Evolutionary conservation across 768 basidiomycete species (phyloP), one percentile per base, ranked within the genome.

Genomic region (Phanerochaete carnosa): DNA sequence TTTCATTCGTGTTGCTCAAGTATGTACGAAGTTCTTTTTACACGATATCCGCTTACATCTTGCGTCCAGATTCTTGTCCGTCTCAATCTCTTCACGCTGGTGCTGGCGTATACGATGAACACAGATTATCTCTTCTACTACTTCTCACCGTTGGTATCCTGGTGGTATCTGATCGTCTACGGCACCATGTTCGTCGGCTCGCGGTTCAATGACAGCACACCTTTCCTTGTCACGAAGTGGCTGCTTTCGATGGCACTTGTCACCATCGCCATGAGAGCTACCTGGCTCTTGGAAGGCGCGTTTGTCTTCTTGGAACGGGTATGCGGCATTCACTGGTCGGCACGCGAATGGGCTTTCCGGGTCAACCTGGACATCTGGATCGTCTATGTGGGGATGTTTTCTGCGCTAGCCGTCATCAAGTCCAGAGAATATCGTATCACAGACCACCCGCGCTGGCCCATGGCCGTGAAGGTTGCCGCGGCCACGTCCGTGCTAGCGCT

Each of bases 111-210:
- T 75, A 83, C 87, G 46, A 95, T 96, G 94, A 85, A 95, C 76
- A 94, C 92, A 59, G 82, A 93, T 72, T 97, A 95, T 73, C 84
- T 94, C 63, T 91, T 85, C 51, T 95, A 95, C 73, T 96, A 95
- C 75, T 95, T 94, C 68, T 82, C 92, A 11, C 94, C 94, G 8
- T 80, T 96, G 67, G 93, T 95, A 29, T 90, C 93, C 25, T 83
- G 89, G 84, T 95, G 91, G 92, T 96, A 89, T 75, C 73, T 93
- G 60, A 82, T 95, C 77, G 84, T 95, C 72, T 95, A 92, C 76
- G 75, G 73, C 52, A 95, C 94, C 45, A 85, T 97, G 81, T 77
- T 77, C 57, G 68, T 85, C 51, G 93, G 89, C 11, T 79, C 86
- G 30, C 81, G 80, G 64, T 83, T 84, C 79, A 97, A 97, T 79